phyloP scores from a whole-genome alignment of 2,329 filamentous ascomycete species.

The Fusarium sp. region DNA sequence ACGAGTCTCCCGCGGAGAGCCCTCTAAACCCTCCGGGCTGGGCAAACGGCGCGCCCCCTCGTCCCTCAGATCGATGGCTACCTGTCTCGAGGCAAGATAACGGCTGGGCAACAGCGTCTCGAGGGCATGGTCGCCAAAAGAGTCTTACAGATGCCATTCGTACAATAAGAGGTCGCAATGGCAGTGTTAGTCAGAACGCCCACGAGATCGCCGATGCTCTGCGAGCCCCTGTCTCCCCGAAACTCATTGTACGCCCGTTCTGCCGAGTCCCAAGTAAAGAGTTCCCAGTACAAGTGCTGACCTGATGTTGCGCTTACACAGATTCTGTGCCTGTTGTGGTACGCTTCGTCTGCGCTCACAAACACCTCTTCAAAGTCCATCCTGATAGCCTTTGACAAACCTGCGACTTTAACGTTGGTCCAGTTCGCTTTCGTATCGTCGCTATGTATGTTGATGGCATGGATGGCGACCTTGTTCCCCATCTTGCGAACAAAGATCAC shows the following conservation, averaged over 20 bases:
- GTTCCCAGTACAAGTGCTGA: conserved; percentile 33
- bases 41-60: conserved; percentile 49
- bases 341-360: conserved; percentile 92
- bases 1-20: conserved; percentile 49
- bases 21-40: conserved; percentile 48
- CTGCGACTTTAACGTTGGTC: conserved; percentile 89
- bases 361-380: conserved; percentile 99
- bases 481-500: conserved; percentile 78
- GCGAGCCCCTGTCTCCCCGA: conserved; percentile 89
- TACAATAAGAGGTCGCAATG: conserved; percentile 83
- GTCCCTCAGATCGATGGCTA: conserved; percentile 50
- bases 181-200: conserved; percentile 91
- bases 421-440: conserved; percentile 94
- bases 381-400: conserved; percentile 89
- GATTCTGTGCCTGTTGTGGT: conserved; percentile 91
- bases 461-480: conserved; percentile 80
- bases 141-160: conserved; percentile 90
- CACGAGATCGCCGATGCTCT: conserved; percentile 93
- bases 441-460: conserved; percentile 86
- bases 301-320: conserved; percentile 59
- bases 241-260: conserved; percentile 76
- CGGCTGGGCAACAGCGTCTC: conserved; percentile 52
- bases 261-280: conserved; percentile 26
- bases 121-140: conserved; percentile 79
- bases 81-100: conserved; percentile 48